Evolutionary conservation across 2,329 filamentous ascomycete species (phyloP), one percentile per base, ranked within the genome.

Genomic region (Diaporthe capsici): DNA sequence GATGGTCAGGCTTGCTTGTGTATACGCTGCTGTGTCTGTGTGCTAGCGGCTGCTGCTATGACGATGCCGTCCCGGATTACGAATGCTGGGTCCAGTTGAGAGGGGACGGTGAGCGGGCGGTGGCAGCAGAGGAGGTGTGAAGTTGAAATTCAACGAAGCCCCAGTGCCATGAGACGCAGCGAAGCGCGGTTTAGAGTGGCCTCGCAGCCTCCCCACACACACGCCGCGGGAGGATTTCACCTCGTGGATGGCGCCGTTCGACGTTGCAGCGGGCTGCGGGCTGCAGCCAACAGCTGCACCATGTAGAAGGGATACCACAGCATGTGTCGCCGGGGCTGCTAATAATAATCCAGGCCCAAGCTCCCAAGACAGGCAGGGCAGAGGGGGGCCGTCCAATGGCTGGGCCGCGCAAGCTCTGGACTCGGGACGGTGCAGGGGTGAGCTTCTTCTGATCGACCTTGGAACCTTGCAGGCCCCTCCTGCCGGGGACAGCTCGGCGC

Each of bases 351-450:
- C 22, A 25, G 47, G 22, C 47, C 47, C 44, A 34, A 68, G 47
- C 44, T 53, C 47, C 61, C 65, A 39, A 49, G 42, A 67, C 37
- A 31, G 68, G 60, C 71, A 51, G 47, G 25, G 61, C 53, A 39
- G n/a, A 57, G 8, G 25, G 47, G 13, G 17, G 17, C 39, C 28
- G 63, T 67, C 76, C 76, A 77, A 75, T 77, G 55, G 74, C 47
- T 57, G 58, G 15, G 22, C 25, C 60, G 44, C 60, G 9, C 39
- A 31, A 9, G 61, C 61, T 49, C 61, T 47, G 42, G 61, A 17
- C 61, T 25, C 63, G 71, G 51, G 61, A 51, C 34, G 55, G 25
- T 73, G 57, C 76, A 77, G 70, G 75, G 75, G 73, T 75, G 61
- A 70, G 28, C 42, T 61, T 42, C 42, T 68, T 25, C 44, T 60